phyloP scores from a whole-genome alignment of 192 early-diverging fungal species.

The Oehlia diaphana region DNA sequence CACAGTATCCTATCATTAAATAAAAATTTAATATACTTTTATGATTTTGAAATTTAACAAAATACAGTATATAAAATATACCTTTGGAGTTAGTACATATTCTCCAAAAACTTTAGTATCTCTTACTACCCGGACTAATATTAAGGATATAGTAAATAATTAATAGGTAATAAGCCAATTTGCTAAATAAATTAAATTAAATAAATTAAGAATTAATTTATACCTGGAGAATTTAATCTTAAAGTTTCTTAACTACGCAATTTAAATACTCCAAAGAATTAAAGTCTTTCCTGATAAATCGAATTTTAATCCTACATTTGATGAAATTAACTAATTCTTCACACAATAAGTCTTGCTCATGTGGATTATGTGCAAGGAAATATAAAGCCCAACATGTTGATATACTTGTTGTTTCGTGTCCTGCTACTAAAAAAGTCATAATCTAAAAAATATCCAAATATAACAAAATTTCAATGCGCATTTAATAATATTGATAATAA shows the following conservation, averaged over 20 bases:
- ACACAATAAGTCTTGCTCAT: slow-evolving; percentile 43
- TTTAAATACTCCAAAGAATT: slow-evolving; percentile 50
- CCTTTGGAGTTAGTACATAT: slow-evolving; percentile 54
- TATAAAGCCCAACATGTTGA: slow-evolving; percentile 52
- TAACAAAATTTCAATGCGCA: background rate
- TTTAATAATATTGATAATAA: too few species aligned
- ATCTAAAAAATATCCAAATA: background rate
- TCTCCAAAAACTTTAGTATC: slow-evolving; percentile 37
- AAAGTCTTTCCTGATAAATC: too few species aligned
- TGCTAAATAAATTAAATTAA: too few species aligned
- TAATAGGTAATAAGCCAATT: too few species aligned
- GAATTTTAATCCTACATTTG: too few species aligned
- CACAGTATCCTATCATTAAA: too few species aligned
- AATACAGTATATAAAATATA: background rate
- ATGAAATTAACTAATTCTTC: slow-evolving; percentile 50
- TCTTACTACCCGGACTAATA: too few species aligned
- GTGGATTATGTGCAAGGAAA: slow-evolving; percentile 48
- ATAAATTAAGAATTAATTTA: background rate
- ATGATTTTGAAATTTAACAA: too few species aligned
- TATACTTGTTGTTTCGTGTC: slow-evolving; percentile 58
- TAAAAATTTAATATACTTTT: too few species aligned
- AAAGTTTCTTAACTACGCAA: slow-evolving; percentile 51
- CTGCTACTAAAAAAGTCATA: slow-evolving; percentile 35
- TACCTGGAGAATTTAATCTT: slow-evolving; percentile 47
- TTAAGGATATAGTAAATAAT: too few species aligned